Percentiles rank a stretch among this genome's conserved stretches.
phyloP scores from a whole-genome alignment of 129 eudicot genomes.

The Artemisia argyi region DNA sequence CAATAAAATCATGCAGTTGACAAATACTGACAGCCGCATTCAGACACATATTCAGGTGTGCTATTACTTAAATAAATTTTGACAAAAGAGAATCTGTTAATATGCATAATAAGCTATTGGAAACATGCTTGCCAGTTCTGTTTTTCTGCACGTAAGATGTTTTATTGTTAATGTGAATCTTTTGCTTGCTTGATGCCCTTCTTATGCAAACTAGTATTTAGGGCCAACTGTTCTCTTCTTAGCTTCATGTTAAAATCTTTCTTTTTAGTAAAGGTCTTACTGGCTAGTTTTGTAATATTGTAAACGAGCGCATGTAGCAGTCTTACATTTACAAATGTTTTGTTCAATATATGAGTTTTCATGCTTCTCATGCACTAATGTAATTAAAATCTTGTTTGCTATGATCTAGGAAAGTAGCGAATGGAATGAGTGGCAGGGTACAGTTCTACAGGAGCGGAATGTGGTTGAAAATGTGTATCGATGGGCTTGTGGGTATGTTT shows the following conservation, averaged over 20 bases:
- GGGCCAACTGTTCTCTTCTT: too few relatives aligned
- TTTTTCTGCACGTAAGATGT: background rate
- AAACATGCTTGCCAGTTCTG: background rate
- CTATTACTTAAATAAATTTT: background rate
- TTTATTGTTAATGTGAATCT: background rate
- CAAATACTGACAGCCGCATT: slow-evolving; percentile 47
- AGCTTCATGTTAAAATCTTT: too few relatives aligned
- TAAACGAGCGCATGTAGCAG: background rate
- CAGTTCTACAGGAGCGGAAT: slow-evolving; percentile 79
- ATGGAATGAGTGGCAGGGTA: slow-evolving; percentile 80
- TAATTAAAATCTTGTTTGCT: slow-evolving; percentile 14
- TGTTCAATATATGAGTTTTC: background rate
- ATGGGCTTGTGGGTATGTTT: slow-evolving; percentile 94
- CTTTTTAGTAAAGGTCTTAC: too few relatives aligned
- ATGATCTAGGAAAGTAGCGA: slow-evolving; percentile 58
- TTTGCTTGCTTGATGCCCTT: background rate
- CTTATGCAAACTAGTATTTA: background rate
- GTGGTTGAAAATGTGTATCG: slow-evolving; percentile 77
- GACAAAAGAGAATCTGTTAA: slow-evolving; percentile 1
- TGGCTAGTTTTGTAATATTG: background rate
- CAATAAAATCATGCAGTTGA: slow-evolving; percentile 71
- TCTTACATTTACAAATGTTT: background rate
- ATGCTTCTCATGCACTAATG: background rate
- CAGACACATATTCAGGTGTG: slow-evolving; percentile 70
- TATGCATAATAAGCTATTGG: background rate